Conservation (phyloP, 129 eudicot species). For the Cynara cardunculus region DNA sequence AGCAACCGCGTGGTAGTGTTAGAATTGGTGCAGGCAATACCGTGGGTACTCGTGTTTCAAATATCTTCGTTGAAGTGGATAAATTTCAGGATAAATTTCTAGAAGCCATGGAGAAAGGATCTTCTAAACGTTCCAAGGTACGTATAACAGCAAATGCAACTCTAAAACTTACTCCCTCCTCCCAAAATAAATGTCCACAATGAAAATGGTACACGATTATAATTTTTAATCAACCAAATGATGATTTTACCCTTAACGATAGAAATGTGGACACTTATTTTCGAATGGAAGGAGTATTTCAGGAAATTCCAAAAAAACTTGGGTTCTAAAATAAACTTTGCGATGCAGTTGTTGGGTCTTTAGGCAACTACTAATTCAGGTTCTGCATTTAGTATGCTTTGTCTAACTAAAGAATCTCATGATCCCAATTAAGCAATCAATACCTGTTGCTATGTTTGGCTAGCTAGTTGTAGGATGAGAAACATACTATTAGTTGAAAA, state of each 20-base stretch:
- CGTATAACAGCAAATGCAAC: background rate
- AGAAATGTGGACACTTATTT: no score
- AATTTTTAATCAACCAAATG: no score
- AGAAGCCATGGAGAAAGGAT: constrained; percentile 42
- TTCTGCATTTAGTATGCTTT: background rate
- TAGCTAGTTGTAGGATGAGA: no score
- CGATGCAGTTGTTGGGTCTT: background rate
- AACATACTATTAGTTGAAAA: no score
- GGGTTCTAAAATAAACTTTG: background rate
- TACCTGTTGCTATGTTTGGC: no score
- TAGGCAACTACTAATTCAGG: background rate
- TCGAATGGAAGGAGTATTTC: no score
- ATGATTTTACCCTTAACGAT: no score
- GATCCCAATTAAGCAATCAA: background rate
- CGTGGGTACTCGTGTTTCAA: constrained; percentile 59
- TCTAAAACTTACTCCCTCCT: background rate
- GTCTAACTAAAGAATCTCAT: background rate
- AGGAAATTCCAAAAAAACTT: no score
- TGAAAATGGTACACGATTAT: no score
- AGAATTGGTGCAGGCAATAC: constrained; percentile 82
- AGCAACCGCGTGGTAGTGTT: constrained; percentile 83
- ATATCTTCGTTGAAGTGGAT: constrained; percentile 71
- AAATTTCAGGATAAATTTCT: constrained; percentile 60
- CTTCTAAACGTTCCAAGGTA: constrained; percentile 50
- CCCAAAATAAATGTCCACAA: background rate